These are phyloP conservation scores for Skeletonema costatum DNA, from an alignment of 108 stramenopile genomes.

Conservation along the genomic window DNA sequence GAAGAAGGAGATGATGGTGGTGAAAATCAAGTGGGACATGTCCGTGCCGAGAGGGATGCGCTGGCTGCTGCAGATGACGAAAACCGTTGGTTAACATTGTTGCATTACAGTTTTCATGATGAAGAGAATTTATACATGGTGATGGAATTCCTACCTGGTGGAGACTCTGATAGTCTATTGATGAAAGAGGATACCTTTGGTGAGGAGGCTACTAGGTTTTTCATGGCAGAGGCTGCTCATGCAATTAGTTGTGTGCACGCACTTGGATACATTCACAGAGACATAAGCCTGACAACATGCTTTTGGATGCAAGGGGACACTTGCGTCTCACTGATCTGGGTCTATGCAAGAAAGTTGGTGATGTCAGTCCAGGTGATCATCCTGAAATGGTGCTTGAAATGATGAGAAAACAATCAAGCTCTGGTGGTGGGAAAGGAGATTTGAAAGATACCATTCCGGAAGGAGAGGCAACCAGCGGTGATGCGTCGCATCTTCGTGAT, in stretches of 20 bases:
- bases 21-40: constrained; percentile 99
- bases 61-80: constrained; percentile 90
- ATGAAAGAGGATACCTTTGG: constrained; percentile 92
- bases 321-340: constrained; percentile 99
- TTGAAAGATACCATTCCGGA: constrained; percentile 34
- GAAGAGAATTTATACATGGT: constrained; percentile 93
- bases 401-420: constrained; percentile 55
- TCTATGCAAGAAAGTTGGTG: constrained; percentile 97
- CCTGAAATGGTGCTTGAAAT: constrained; percentile 84
- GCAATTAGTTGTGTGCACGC: constrained; percentile 95
- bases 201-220: constrained; percentile 91
- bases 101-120: constrained; percentile 97
- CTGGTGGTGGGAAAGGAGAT: constrained; percentile 19
- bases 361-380: constrained; percentile 81
- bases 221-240: constrained; percentile 98
- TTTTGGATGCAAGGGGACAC: constrained; percentile 97
- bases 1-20: constrained; percentile 99
- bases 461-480: constrained; percentile 31
- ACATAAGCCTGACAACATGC: constrained; percentile 99
- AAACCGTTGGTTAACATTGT: constrained; percentile 93
- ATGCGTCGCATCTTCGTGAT: constrained; percentile 62
- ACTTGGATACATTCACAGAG: constrained; percentile 97
- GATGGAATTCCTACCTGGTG: constrained; percentile 99
- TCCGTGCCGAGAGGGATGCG: constrained; percentile 96
- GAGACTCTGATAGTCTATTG: constrained; percentile 98